phyloP scores from a whole-genome alignment of 106 monocot species.

The Dendrobium officinale region DNA sequence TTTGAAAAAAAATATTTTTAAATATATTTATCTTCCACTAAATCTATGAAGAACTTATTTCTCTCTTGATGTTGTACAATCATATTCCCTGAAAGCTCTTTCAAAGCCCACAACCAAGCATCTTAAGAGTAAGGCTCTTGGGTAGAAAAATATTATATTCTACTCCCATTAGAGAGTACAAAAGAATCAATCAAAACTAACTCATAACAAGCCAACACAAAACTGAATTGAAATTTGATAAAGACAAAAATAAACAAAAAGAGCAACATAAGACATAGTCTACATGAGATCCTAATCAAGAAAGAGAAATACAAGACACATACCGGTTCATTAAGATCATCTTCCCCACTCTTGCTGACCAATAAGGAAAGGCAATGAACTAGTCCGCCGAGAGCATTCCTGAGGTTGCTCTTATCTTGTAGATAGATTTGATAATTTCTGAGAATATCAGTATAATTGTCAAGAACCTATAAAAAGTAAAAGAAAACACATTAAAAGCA shows the following conservation, averaged over 20 bases:
- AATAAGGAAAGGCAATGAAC: slow-evolving; percentile 58
- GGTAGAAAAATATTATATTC: no score
- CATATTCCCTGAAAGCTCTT: no score
- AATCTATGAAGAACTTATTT: no score
- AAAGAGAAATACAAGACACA: not conserved
- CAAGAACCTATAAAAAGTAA: slow-evolving; percentile 55
- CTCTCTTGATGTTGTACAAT: no score
- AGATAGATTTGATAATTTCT: slow-evolving; percentile 69
- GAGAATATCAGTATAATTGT: slow-evolving; percentile 72
- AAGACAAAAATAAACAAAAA: not conserved
- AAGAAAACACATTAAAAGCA: not conserved
- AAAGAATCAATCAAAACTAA: no score
- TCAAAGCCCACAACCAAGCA: no score
- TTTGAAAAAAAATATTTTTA: no score
- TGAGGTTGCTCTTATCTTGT: slow-evolving; percentile 69
- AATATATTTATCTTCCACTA: no score
- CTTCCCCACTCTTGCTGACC: slow-evolving; percentile 15
- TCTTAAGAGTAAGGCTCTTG: no score
- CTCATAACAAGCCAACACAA: no score
- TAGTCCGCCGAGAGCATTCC: slow-evolving; percentile 63
- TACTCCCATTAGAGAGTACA: no score
- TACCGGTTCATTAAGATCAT: slow-evolving; percentile 22
- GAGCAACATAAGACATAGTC: not conserved
- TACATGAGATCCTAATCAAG: not conserved
- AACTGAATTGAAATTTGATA: no score